Conservation (phyloP, 495 filamentous ascomycete species). For the Aspergillus sparsus region DNA sequence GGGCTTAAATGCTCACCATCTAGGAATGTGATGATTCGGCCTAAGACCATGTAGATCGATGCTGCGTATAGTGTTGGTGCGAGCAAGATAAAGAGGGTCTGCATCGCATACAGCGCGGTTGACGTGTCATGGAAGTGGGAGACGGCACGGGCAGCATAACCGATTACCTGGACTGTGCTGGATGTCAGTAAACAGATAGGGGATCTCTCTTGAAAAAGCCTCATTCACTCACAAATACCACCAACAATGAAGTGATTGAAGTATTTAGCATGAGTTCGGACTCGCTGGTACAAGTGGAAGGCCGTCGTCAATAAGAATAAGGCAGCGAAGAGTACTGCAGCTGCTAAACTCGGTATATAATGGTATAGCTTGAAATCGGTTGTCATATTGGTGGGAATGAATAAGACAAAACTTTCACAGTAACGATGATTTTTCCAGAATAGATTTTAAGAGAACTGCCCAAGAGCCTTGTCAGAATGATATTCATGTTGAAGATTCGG, state of each 20-base stretch:
- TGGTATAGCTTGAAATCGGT: no score
- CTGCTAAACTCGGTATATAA: no score
- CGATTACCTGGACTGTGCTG: conserved; percentile 44
- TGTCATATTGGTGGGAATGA: no score
- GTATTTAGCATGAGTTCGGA: not conserved
- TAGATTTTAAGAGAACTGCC: no score
- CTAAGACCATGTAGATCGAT: conserved; percentile 57
- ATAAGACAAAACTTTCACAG: no score
- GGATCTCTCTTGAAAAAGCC: not conserved
- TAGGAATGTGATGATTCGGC: conserved; percentile 40
- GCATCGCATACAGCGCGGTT: conserved; percentile 25
- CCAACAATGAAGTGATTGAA: conserved; percentile 3
- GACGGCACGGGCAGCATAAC: conserved; percentile 38
- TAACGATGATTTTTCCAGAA: no score
- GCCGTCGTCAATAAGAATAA: no score
- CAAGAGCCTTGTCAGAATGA: no score
- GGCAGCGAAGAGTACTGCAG: no score
- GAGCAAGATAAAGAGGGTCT: conserved; percentile 30
- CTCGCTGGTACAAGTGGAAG: no score
- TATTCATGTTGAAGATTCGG: no score
- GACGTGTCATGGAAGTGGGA: conserved; percentile 14
- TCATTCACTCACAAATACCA: conserved; percentile 1
- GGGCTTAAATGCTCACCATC: conserved; percentile 32
- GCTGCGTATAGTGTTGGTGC: conserved; percentile 45
- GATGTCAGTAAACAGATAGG: not conserved